Conservation (phyloP, 2,329 filamentous ascomycete genomes). For the Cladosporium cucumerinum region DNA sequence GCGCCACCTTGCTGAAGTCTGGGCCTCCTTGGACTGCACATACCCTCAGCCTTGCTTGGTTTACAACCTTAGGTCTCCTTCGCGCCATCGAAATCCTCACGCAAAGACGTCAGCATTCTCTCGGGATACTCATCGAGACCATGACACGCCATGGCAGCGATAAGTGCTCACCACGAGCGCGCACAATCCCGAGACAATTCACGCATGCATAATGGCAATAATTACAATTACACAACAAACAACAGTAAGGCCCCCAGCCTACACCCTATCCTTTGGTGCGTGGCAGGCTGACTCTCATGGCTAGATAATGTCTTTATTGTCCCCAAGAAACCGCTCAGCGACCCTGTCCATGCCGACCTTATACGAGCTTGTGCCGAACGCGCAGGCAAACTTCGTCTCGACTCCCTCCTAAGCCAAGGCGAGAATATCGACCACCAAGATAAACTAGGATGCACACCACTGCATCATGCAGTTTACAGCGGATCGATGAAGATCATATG, state of each 20-base stretch:
- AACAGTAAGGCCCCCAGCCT: background rate
- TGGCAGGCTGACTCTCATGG: background rate
- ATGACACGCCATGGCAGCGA: background rate
- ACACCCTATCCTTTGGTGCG: background rate
- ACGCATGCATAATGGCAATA: background rate
- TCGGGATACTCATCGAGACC: background rate
- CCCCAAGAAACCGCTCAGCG: background rate
- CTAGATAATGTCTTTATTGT: background rate
- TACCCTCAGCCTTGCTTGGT: background rate
- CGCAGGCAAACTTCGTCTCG: background rate
- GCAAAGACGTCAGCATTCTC: background rate
- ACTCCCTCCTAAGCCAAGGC: background rate
- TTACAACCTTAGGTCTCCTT: background rate
- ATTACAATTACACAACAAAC: background rate
- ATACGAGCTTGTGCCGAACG: background rate
- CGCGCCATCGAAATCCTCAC: background rate
- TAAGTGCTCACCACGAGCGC: background rate
- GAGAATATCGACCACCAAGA: background rate
- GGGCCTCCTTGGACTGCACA: background rate
- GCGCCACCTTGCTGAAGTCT: background rate
- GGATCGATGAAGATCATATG: background rate
- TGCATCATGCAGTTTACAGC: background rate
- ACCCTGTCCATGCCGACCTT: background rate
- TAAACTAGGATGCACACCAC: background rate
- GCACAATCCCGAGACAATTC: background rate